Evolutionary conservation across 2,329 filamentous ascomycete genomes (phyloP), one percentile per base, ranked within the genome.

Genomic region (Penicillium sp.): DNA sequence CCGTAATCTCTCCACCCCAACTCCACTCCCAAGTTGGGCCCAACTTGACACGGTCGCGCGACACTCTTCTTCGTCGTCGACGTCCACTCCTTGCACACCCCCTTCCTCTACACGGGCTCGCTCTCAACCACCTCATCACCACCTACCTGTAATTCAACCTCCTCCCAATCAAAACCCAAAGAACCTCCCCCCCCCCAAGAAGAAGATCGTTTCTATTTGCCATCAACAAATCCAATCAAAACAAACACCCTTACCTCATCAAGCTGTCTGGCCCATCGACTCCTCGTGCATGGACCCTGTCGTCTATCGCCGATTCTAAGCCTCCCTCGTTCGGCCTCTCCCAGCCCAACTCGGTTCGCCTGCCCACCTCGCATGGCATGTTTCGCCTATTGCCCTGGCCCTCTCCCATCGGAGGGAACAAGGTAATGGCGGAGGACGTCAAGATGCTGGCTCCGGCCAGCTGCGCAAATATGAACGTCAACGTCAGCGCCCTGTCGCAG

Each of bases 301-400:
- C 57, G 39, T 54, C 58, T 37, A 48, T 41, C 31, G 41, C 41
- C 45, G 42, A 39, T 35, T 38, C 42, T 55, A 41, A 48, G 15
- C 17, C 49, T 22, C 22, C 45, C 37, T 28, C 54, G 47, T 39
- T 31, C 48, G 35, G 42, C 31, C 52, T 47, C 28, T 38, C 38
- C 38, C 54, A 43, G 37, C 35, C 35, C 57, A 43, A 54, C 55
- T 57, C 63, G 58, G 57, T 61, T 58, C 55, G 52, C 57, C 52
- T 60, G 42, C 57, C 61, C 60, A 64, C 68, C 57, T 78, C 77
- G 73, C 74, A 79, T 80, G 78, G 78, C 75, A 81, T 81, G 79
- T 80, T 80, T 75, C 76, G 77, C 57, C 71, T 81, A 67, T 70
- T 81, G 54, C 78, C 78, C 62, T 81, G 79, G 79, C 76, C 75